Base-by-base conservation (phyloP, 768 basidiomycete species). In the Psilocybe cyanescens region DNA sequence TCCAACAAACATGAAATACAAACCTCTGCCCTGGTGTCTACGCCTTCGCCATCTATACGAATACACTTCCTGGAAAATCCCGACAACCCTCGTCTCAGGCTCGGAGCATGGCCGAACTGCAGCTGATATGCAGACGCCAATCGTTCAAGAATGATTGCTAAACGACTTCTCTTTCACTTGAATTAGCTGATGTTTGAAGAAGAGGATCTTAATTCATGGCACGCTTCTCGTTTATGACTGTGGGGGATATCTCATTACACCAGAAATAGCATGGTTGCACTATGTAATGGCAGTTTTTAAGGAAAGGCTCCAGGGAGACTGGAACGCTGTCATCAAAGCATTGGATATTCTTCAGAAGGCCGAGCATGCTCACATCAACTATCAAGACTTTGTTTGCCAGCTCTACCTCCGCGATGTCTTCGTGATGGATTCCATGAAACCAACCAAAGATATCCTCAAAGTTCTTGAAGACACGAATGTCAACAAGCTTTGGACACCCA, bases 121-220 rank as follows among this genome's bases (percentile, higher is more conserved):
- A 11, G 4, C 41, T 5, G 8, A 16, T 9, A 17, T 46, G 50
- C 47, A 33, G 24, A 44, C 35, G 8, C 24, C n/a, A n/a, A 14
- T 30, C 14, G 44, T 48, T 51, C 51, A 65, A 33, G 37, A 28
- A 53, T 70, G 28, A 35, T 72, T 81, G 50, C 52, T 71, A 1
- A 50, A 50, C 4, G 72, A 77, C 51, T 72, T 84, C 70, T 81
- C 39, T 65, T 86, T 1, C 80, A 75, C 56, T 70, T 84, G 4
- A 84, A 84, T 62, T 70, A 71, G 28, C 60, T 71, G 30, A 75
- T 86, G 73, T 86, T 84, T 56, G 64, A 70, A 17, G 67, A 77
- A 7, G 83, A 85, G 53, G 67, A 78, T 55, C 57, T 24, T 52
- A n/a, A n/a, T 9, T 35, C 62, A 61, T 46, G 28, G 57, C n/a